Conservation (phyloP, 2,329 filamentous ascomycete genomes). For the Scytalidium lignicola region DNA sequence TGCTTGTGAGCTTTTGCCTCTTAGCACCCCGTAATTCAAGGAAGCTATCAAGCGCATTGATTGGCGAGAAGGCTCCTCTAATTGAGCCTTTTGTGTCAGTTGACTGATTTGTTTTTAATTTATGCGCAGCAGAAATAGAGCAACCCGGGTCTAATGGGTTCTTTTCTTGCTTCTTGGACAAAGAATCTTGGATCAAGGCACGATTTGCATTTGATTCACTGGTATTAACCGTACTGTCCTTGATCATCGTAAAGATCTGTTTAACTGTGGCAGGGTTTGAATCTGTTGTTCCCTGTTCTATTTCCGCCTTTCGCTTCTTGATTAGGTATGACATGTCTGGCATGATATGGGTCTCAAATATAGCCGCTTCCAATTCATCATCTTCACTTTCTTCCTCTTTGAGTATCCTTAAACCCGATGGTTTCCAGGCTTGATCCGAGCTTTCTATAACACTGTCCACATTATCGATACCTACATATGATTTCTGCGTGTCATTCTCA, state of each 20-base stretch:
- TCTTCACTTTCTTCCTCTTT: slow-evolving; percentile 32
- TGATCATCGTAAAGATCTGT: no score
- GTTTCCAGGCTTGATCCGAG: slow-evolving; percentile 40
- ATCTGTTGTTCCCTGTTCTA: slow-evolving; percentile 8
- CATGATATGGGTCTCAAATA: slow-evolving; percentile 13
- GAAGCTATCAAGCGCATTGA: slow-evolving; percentile 41
- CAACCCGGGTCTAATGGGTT: slow-evolving; percentile 1
- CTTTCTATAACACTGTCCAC: slow-evolving; percentile 31
- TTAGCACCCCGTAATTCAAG: slow-evolving; percentile 41
- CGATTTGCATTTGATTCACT: no score
- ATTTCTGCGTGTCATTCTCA: slow-evolving; percentile 31
- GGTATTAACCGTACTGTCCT: no score
- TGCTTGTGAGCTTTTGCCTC: slow-evolving; percentile 21
- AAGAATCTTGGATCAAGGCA: slow-evolving; percentile 6
- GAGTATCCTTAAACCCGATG: slow-evolving; percentile 40
- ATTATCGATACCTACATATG: slow-evolving; percentile 27
- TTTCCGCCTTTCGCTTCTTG: slow-evolving; percentile 32
- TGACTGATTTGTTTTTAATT: slow-evolving; percentile 14
- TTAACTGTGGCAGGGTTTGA: background rate
- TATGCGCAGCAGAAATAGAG: slow-evolving; percentile 3
- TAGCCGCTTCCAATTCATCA: slow-evolving; percentile 28
- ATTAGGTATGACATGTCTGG: slow-evolving; percentile 32
- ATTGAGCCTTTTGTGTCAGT: slow-evolving; percentile 11
- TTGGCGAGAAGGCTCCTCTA: slow-evolving; percentile 32
- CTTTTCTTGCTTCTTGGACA: background rate